phyloP scores from a whole-genome alignment of 2,329 filamentous ascomycete genomes.

The Diaporthe sp. region DNA sequence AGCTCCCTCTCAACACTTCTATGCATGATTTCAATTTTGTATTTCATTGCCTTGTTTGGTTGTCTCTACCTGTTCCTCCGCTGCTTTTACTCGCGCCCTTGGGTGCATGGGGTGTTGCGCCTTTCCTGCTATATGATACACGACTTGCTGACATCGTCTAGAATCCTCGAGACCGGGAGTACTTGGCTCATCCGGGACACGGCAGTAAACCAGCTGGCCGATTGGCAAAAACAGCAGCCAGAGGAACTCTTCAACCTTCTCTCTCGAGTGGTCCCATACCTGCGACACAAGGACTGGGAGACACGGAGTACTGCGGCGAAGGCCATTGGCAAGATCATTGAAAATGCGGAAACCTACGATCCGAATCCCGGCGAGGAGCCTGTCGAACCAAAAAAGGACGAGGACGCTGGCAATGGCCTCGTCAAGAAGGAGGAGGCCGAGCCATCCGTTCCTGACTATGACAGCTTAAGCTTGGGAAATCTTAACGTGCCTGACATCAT shows the following conservation, averaged over 20 bases:
- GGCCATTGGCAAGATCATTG: constrained; percentile 93
- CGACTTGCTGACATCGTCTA: constrained; percentile 54
- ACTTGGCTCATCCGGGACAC: constrained; percentile 97
- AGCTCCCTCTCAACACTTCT: not conserved
- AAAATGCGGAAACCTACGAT: constrained; percentile 89
- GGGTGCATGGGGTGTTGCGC: not conserved
- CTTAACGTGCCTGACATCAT: constrained; percentile 86
- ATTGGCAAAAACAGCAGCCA: constrained; percentile 97
- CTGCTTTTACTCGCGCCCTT: not conserved
- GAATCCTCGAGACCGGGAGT: constrained; percentile 96
- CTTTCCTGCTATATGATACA: not conserved
- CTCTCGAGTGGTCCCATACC: constrained; percentile 93
- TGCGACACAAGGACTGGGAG: constrained; percentile 97
- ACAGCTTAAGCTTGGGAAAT: constrained; percentile 78
- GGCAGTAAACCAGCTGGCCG: constrained; percentile 94
- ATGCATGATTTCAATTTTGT: not conserved
- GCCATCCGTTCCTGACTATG: constrained; percentile 62
- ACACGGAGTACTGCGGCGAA: constrained; percentile 93
- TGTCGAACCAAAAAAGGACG: constrained; percentile 59
- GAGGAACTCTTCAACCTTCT: constrained; percentile 97
- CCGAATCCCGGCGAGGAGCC: constrained; percentile 82
- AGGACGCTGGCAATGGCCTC: constrained; percentile 56
- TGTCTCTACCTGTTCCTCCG: not conserved
- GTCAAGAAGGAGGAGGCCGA: constrained; percentile 61
- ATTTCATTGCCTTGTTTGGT: constrained; percentile 10